phyloP scores from a whole-genome alignment of 108 stramenopile genomes.

The Fragilaria crotonensis region DNA sequence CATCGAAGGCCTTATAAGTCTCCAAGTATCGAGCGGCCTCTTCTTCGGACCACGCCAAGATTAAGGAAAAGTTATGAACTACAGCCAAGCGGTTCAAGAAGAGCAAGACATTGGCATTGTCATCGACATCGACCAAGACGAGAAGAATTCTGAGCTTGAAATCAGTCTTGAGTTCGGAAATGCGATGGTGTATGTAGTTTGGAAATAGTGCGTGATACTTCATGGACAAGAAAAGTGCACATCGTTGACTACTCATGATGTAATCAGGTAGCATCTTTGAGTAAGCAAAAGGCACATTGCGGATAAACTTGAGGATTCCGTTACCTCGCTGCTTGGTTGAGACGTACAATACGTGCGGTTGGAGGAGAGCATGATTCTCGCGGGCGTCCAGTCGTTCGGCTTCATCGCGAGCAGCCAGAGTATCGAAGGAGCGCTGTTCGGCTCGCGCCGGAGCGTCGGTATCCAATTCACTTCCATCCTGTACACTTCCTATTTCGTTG shows the following conservation, averaged over 20 bases:
- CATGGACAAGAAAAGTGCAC: conserved; percentile 64
- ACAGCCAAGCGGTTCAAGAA: conserved; percentile 76
- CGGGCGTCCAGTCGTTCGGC: conserved; percentile 2
- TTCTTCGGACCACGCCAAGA: conserved; percentile 78
- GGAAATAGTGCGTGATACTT: conserved; percentile 76
- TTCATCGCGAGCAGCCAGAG: conserved; percentile 11
- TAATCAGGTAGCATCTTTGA: conserved; percentile 74
- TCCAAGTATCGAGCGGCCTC: conserved; percentile 93
- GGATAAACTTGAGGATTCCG: conserved; percentile 50
- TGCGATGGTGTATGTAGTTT: conserved; percentile 56
- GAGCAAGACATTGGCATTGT: conserved; percentile 9
- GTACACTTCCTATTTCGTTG: conserved; percentile 1
- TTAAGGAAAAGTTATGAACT: conserved; percentile 57
- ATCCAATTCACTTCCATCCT: neutral
- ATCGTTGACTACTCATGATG: conserved; percentile 51
- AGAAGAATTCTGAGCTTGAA: conserved; percentile 71
- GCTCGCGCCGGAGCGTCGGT: conserved; percentile 10
- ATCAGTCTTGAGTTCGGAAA: conserved; percentile 60
- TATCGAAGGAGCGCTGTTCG: conserved; percentile 35
- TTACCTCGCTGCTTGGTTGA: conserved; percentile 77
- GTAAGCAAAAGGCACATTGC: conserved; percentile 67
- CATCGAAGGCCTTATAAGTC: conserved; percentile 88
- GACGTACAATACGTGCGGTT: conserved; percentile 62
- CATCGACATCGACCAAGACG: conserved; percentile 75
- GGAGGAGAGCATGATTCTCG: conserved; percentile 43